Evolutionary conservation across 2,329 filamentous ascomycete species (phyloP), one percentile per base, ranked within the genome.

Genomic region (Arthrobotrys sphaeroides): DNA sequence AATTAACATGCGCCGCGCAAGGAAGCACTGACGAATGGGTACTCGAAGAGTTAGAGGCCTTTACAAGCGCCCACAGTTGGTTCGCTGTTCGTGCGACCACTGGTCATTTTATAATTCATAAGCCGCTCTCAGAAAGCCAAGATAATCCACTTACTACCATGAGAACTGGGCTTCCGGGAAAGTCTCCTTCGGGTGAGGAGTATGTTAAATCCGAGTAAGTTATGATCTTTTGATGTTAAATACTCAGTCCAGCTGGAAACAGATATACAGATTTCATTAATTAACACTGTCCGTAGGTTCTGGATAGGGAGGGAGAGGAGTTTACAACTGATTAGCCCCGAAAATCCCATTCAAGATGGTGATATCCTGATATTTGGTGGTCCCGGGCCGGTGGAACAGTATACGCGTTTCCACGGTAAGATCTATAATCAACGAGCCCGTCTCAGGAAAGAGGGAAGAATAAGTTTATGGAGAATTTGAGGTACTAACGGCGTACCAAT

Each of bases 201-300:
- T 55, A 55, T 20, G 49, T 55, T 9, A 55, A 55, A 31, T 55
- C 49, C 1, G 49, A 55, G 49, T 55, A 38, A 31, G 47, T 51
- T 2, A 3, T 24, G 3, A 18, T 12, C 5, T 31, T 18, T 10
- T 20, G 4, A 43, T 20, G 20, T 20, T 43, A 43, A n/a, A n/a
- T n/a, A n/a, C n/a, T n/a, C n/a, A n/a, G n/a, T n/a, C n/a, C n/a
- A n/a, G n/a, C n/a, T n/a, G n/a, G n/a, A n/a, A n/a, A n/a, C n/a
- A n/a, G n/a, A n/a, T n/a, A n/a, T n/a, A n/a, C n/a, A n/a, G n/a
- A n/a, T n/a, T n/a, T 1, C 9, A 13, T 13, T 47, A 12, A 28
- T 20, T 20, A 2, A 20, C 13, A n/a, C 2, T 51, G 5, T 36
- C 5, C 16, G n/a, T 26, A 67, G 62, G 45, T 67, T 67, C n/a